Conservation (phyloP, 768 basidiomycete genomes). For the Coprinopsis strossmayeri region DNA sequence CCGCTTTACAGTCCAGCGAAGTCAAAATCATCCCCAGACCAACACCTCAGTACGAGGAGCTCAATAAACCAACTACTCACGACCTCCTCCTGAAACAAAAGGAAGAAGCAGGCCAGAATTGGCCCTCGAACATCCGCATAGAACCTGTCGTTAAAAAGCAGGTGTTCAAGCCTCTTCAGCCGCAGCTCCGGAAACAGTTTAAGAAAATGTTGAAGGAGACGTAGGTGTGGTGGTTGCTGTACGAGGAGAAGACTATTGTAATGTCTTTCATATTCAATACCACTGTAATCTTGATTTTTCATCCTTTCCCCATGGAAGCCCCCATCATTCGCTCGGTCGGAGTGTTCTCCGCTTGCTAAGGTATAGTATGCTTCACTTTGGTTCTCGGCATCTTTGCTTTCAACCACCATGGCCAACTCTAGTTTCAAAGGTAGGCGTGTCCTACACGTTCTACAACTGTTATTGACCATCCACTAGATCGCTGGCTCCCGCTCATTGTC, state of each 20-base stretch:
- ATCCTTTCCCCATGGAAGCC: not conserved
- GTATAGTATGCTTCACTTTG: too few relatives aligned
- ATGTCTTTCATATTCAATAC: not conserved
- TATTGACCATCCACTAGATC: conserved; percentile 9
- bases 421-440: conserved; percentile 9
- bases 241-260: not conserved
- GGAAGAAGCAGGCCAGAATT: conserved; percentile 25
- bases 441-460: not conserved
- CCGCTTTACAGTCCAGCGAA: conserved; percentile 21
- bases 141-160: conserved; percentile 37
- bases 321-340: not conserved
- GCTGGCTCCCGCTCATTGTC: conserved; percentile 26
- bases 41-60: conserved; percentile 26
- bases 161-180: conserved; percentile 29
- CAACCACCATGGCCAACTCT: conserved; percentile 7
- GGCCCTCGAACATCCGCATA: conserved; percentile 41
- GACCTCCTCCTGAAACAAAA: conserved; percentile 29
- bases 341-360: too few relatives aligned
- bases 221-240: not conserved
- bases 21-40: conserved; percentile 27
- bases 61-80: conserved; percentile 27
- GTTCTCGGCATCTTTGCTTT: not conserved
- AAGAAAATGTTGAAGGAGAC: conserved; percentile 37
- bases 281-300: not conserved
- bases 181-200: conserved; percentile 29